Evolutionary conservation across 2,329 filamentous ascomycete species (phyloP), one percentile per base, ranked within the genome.

Genomic region (Penicillium sp.): DNA sequence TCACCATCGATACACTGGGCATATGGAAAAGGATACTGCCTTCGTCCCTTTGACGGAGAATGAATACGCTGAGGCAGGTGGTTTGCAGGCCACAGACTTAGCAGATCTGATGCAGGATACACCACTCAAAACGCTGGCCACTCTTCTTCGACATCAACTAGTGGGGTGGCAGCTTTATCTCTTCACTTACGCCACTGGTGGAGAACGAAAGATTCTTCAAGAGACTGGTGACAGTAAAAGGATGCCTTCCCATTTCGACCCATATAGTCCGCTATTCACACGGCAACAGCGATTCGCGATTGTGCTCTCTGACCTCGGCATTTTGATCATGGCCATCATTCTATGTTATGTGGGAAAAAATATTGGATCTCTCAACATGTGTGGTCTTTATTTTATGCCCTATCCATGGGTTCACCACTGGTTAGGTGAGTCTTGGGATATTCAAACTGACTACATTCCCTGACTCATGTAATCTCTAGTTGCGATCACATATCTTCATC

Each of bases 401-500:
- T 89, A 87, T 72, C 67, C 87, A 57, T 88, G 86, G 86, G 81
- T 86, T 39, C 85, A 89, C 76, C 83, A 88, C 78, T 89, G 85
- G 85, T 80, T 89, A 42, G 80, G 81, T 84, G 72, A 69, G 78
- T 86, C 58, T 0, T 8, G 4, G 24, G 5, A 27, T 27, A 27
- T 2, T 6, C 8, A 5, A 27, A 8, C 5, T 27, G 24, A 27
- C 24, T 6, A 6, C 24, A 27, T 5, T 27, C 24, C 24, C 24
- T 27, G 4, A 27, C 24, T 27, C 8, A 6, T 8, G 8, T 2
- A 27, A 1, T 27, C 24, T 53, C 18, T 43, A 85, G 86, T 90
- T 22, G 86, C 86, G 61, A 89, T 90, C 65, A 90, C 87, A 46
- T 90, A 88, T 72, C 84, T 90, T 18, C 87, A 90, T 74, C 87